These are phyloP conservation scores for Solanum verrucosum DNA, from an alignment of 257 asterid genomes.

Conservation along the genomic window DNA sequence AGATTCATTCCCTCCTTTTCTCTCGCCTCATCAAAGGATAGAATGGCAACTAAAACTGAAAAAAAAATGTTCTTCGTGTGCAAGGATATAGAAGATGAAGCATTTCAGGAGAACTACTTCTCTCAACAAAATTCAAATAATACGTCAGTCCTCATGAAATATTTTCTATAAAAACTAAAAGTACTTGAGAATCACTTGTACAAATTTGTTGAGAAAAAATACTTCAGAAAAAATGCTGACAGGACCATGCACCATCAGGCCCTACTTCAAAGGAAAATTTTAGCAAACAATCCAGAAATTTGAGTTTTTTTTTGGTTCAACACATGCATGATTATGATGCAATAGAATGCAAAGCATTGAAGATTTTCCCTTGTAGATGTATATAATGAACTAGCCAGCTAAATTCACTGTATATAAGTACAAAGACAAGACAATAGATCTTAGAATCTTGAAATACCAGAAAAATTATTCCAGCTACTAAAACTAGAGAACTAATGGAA, in stretches of 20 bases:
- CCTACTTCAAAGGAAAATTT: not conserved
- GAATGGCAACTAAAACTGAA: not conserved
- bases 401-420: not conserved
- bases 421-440: not conserved
- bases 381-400: not conserved
- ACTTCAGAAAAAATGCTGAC: not conserved
- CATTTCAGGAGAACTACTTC: not conserved
- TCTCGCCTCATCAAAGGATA: not conserved
- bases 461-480: not conserved
- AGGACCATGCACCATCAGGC: not conserved
- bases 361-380: not conserved
- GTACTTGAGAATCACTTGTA: not conserved
- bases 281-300: not conserved
- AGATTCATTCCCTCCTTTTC: not conserved
- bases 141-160: not conserved
- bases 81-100: not conserved
- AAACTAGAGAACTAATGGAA: not conserved
- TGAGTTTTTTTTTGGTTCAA: not conserved
- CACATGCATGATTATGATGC: not conserved
- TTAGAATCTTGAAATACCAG: not conserved
- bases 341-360: not conserved
- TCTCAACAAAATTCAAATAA: not conserved
- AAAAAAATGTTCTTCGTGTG: not conserved
- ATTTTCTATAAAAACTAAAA: not conserved
- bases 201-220: not conserved